Base-by-base conservation (phyloP, 208 protist genomes). In the Trypanosoma platydactyli region DNA sequence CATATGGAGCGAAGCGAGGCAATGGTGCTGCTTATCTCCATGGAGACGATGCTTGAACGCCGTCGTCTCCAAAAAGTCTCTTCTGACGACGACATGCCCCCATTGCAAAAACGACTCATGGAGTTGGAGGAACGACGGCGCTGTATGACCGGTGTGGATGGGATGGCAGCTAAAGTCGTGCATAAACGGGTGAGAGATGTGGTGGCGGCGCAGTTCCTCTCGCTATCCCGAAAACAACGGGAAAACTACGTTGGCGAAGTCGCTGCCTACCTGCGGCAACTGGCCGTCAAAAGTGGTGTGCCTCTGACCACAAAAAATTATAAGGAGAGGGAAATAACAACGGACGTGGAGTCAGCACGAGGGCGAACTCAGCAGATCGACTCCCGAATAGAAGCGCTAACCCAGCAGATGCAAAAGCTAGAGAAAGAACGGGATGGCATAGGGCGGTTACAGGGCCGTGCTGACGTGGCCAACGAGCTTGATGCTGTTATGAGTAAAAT, bases 31-130 rank as follows among this genome's bases (percentile, higher is more conserved):
- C 74, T 95, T 15, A 88, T 95, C 51, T 83, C 79, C 4, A 80
- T 95, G 16, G 86, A 93, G 77, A 78, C 79, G 55, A 56, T 95
- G 73, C 75, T 91, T 24, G 86, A 95, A 76, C 83, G 89, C 24
- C 80, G 68, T 18, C 66, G 76, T 4, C 49, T 50, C 41, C 64
- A 81, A 59, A 69, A 79, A 59, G 61, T 57, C 41, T 38, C 68
- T 0, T 66, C 61, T 12, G 66, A 72, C 46, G 54, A 65, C 20
- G 44, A 65, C 13, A 46, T 40, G 11, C 68, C 54, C 33, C 45
- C 64, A 13, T 67, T 86, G 59, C 77, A 91, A 76, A 60, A 68
- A 62, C 73, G 71, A 3, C 40, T 92, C 50, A 62, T 71, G 52
- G 82, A 88, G 74, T 64, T 92, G 20, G 78, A 91, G 73, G 79